Percentiles rank a stretch among this genome's conserved stretches.
Evolutionary conservation across 2,329 filamentous ascomycete species (phyloP).

Genomic region (Colletotrichum chrysophilum): DNA sequence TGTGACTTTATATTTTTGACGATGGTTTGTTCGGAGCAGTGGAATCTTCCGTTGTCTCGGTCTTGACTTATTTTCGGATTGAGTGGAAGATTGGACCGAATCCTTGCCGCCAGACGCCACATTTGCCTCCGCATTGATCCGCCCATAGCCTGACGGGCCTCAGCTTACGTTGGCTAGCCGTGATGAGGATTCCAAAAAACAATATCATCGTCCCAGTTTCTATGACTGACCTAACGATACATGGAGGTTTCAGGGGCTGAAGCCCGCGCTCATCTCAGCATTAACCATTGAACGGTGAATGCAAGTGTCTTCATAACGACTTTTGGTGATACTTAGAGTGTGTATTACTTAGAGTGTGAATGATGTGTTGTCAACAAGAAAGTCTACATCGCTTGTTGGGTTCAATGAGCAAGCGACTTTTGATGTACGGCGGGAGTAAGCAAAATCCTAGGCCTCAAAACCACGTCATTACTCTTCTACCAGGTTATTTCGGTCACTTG

Average conservation of each 20-base stretch:
- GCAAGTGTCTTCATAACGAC: not conserved
- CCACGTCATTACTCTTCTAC: not conserved
- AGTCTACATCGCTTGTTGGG: not conserved
- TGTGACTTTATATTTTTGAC: not conserved
- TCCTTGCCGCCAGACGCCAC: not conserved
- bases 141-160: not conserved
- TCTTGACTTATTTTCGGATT: not conserved
- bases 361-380: not conserved
- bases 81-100: not conserved
- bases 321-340: not conserved
- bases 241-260: not conserved
- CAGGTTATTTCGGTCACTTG: conserved; percentile 3
- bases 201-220: not conserved
- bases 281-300: not conserved
- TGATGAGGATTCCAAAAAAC: not conserved
- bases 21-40: not conserved
- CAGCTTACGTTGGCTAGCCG: not conserved
- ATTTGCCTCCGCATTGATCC: not conserved
- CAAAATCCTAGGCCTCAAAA: not conserved
- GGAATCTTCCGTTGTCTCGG: not conserved
- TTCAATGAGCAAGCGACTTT: not conserved
- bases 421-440: not conserved
- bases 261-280: not conserved
- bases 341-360: not conserved
- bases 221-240: not conserved